Conservation (phyloP, 2,329 filamentous ascomycete species). For the Aspergillus sp. region DNA sequence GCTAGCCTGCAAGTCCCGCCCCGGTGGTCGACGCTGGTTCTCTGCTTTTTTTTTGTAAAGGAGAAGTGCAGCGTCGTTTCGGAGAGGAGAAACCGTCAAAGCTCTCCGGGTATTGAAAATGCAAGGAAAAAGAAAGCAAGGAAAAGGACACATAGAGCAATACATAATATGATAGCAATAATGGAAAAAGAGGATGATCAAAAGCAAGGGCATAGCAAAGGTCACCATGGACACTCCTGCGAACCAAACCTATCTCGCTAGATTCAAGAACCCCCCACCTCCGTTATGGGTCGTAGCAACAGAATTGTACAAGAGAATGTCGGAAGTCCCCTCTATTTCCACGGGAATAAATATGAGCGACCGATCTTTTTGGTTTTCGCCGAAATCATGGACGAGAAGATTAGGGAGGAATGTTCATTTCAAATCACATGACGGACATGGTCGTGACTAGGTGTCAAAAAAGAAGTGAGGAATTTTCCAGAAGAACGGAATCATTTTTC, state of each 20-base stretch:
- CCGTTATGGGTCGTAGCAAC: slow-evolving; percentile 14
- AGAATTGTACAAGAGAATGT: slow-evolving; percentile 27
- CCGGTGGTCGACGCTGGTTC: background rate
- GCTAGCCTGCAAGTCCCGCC: slow-evolving; percentile 21
- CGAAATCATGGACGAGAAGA: slow-evolving; percentile 27
- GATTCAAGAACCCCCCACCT: slow-evolving; percentile 14
- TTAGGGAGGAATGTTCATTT: slow-evolving; percentile 23
- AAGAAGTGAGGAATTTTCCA: slow-evolving; percentile 34
- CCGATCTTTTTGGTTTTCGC: slow-evolving; percentile 14
- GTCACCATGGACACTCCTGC: slow-evolving; percentile 11
- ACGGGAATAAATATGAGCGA: slow-evolving; percentile 17
- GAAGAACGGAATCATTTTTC: slow-evolving; percentile 37
- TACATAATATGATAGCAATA: background rate
- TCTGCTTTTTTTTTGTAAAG: background rate
- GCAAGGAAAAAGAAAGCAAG: slow-evolving; percentile 17
- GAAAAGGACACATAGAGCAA: slow-evolving; percentile 6
- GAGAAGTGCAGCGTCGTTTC: slow-evolving; percentile 4
- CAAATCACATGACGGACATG: slow-evolving; percentile 20
- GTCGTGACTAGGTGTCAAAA: slow-evolving; percentile 18
- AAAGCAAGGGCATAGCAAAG: slow-evolving; percentile 2
- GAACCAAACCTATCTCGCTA: slow-evolving; percentile 21
- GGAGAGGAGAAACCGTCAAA: slow-evolving; percentile 18
- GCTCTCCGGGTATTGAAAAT: slow-evolving; percentile 32
- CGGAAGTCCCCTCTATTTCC: slow-evolving; percentile 17
- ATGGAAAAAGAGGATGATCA: background rate